phyloP scores from a whole-genome alignment of 495 filamentous ascomycete genomes.

The Aspergillus nanangensis region DNA sequence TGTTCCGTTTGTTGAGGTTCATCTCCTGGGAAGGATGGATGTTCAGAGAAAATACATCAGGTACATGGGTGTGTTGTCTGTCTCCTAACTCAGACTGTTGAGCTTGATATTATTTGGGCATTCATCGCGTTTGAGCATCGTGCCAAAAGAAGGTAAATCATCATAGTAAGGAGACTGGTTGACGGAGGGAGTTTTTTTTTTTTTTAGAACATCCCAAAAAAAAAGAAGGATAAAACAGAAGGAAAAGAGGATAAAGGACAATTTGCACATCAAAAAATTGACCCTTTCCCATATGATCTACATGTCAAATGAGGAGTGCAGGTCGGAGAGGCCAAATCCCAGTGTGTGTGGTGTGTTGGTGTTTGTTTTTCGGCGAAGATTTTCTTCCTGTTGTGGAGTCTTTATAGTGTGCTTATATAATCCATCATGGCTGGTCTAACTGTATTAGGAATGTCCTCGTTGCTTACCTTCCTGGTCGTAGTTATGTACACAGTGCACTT shows the following conservation, averaged over 20 bases:
- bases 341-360: too few relatives aligned
- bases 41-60: not conserved
- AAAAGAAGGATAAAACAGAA: slow-evolving; percentile 6
- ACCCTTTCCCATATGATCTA: not conserved
- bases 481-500: too few relatives aligned
- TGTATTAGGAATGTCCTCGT: too few relatives aligned
- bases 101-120: slow-evolving; percentile 27
- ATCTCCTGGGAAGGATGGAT: not conserved
- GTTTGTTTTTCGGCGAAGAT: too few relatives aligned
- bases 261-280: not conserved
- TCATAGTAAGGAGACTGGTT: slow-evolving; percentile 25
- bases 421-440: too few relatives aligned
- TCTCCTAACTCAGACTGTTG: slow-evolving; percentile 31
- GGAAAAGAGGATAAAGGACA: too few relatives aligned
- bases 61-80: not conserved
- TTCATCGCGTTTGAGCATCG: slow-evolving; percentile 20
- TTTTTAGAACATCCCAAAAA: slow-evolving; percentile 2
- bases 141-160: slow-evolving; percentile 25
- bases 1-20: not conserved
- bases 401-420: too few relatives aligned
- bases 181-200: not conserved
- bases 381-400: too few relatives aligned
- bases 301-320: too few relatives aligned
- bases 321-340: too few relatives aligned
- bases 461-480: too few relatives aligned